Evolutionary conservation across 148 eudicot species (phyloP).

Genomic region (Vaccinium darrowii): DNA sequence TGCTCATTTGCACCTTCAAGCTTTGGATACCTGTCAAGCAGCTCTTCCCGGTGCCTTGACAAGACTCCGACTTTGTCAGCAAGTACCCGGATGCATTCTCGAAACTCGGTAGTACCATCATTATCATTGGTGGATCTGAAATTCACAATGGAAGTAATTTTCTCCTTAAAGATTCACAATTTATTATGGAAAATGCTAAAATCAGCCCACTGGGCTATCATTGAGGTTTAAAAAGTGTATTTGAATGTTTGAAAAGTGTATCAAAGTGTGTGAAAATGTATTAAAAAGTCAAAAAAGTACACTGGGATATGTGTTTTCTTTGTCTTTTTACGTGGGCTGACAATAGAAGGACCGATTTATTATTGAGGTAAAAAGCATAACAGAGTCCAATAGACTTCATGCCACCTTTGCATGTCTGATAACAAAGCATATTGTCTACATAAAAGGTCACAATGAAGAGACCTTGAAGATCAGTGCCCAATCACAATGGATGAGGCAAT

Average conservation of each 20-base stretch:
- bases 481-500: neutral
- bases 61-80: slow-evolving; percentile 80
- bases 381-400: neutral
- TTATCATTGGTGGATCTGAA: slow-evolving; percentile 60
- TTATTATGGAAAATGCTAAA: too few relatives aligned
- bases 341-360: too few relatives aligned
- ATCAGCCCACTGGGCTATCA: too few relatives aligned
- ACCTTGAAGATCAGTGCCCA: neutral
- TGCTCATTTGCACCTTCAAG: slow-evolving; percentile 61
- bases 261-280: too few relatives aligned
- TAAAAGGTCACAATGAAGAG: neutral
- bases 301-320: too few relatives aligned
- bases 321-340: too few relatives aligned
- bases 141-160: slow-evolving; percentile 4
- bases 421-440: neutral
- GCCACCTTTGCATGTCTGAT: neutral
- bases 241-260: too few relatives aligned
- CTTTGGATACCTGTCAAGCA: slow-evolving; percentile 70
- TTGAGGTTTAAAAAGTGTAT: too few relatives aligned
- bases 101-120: slow-evolving; percentile 64
- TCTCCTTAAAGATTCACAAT: neutral
- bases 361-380: neutral
- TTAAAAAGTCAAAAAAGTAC: too few relatives aligned
- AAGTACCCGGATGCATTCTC: slow-evolving; percentile 67
- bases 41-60: slow-evolving; percentile 79